These are phyloP conservation scores for Chytriomyces sp. DNA, from an alignment of 192 early-diverging fungal species.

Conservation along the genomic window DNA sequence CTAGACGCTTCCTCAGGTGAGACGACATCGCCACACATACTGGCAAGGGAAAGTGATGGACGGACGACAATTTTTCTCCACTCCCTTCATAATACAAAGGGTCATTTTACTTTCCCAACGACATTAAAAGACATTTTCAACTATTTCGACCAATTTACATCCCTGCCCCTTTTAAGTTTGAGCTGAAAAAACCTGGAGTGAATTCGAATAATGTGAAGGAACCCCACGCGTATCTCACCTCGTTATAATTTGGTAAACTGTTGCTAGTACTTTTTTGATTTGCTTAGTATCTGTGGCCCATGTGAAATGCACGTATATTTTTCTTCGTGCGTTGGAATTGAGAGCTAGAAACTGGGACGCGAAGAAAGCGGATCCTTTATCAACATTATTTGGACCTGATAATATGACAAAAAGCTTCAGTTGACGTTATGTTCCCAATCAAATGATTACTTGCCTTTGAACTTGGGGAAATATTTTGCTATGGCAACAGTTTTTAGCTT, in stretches of 20 bases:
- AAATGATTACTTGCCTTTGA: slow-evolving; percentile 41
- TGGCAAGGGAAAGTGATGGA: no score
- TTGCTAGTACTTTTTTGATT: slow-evolving; percentile 48
- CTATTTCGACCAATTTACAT: neutral
- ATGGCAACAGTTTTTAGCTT: slow-evolving; percentile 51
- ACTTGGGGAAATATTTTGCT: slow-evolving; percentile 58
- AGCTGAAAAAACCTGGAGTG: neutral
- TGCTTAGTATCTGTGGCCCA: slow-evolving; percentile 65
- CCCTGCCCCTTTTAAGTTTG: slow-evolving; percentile 16
- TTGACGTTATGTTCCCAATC: neutral
- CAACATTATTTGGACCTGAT: slow-evolving; percentile 49
- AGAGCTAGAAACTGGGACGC: slow-evolving; percentile 40
- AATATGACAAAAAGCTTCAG: neutral
- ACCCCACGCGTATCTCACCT: neutral
- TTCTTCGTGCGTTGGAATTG: slow-evolving; percentile 45
- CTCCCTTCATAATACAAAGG: no score
- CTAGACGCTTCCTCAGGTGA: neutral
- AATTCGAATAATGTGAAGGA: neutral
- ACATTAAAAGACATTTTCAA: no score
- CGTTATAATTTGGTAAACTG: slow-evolving; percentile 26
- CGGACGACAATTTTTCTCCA: no score
- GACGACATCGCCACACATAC: no score
- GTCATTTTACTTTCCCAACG: no score
- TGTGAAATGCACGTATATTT: slow-evolving; percentile 64
- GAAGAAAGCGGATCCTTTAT: slow-evolving; percentile 49